Conservation (phyloP, 768 basidiomycete species). For the Amanita pseudoporphyria region DNA sequence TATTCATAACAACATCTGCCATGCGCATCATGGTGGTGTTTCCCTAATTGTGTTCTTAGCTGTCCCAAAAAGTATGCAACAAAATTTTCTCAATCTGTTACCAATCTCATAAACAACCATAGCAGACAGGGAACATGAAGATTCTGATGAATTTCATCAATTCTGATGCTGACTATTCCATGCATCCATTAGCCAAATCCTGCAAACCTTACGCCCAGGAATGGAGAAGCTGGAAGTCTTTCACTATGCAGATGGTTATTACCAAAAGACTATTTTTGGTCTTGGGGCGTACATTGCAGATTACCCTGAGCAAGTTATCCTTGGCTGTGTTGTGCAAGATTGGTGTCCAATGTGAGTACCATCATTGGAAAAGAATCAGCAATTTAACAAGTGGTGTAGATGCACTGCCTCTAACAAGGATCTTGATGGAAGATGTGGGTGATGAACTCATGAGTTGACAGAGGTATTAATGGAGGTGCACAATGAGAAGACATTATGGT, state of each 20-base stretch:
- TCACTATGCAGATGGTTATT: too few relatives aligned
- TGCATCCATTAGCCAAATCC: too few relatives aligned
- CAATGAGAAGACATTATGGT: slow-evolving; percentile 6
- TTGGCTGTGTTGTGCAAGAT: slow-evolving; percentile 10
- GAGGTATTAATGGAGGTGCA: slow-evolving; percentile 13
- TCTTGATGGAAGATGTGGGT: background rate
- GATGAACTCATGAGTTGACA: background rate
- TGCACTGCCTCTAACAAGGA: background rate
- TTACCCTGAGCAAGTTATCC: slow-evolving; percentile 14
- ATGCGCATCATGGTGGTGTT: slow-evolving; percentile 22
- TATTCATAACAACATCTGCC: slow-evolving; percentile 21
- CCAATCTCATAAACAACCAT: slow-evolving; percentile 9
- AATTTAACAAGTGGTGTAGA: too few relatives aligned
- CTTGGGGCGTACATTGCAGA: too few relatives aligned
- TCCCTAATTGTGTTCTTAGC: slow-evolving; percentile 19
- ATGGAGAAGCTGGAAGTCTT: too few relatives aligned
- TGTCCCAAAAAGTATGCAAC: slow-evolving; percentile 4
- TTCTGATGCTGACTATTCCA: too few relatives aligned
- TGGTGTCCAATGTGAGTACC: slow-evolving; percentile 14
- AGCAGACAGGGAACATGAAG: too few relatives aligned
- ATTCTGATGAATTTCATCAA: too few relatives aligned
- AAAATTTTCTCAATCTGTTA: slow-evolving; percentile 13
- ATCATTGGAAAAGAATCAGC: too few relatives aligned
- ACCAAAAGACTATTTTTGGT: too few relatives aligned
- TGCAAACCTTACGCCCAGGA: too few relatives aligned